Evolutionary conservation across 2,329 filamentous ascomycete genomes (phyloP).

Genomic region (Fusarium musae): DNA sequence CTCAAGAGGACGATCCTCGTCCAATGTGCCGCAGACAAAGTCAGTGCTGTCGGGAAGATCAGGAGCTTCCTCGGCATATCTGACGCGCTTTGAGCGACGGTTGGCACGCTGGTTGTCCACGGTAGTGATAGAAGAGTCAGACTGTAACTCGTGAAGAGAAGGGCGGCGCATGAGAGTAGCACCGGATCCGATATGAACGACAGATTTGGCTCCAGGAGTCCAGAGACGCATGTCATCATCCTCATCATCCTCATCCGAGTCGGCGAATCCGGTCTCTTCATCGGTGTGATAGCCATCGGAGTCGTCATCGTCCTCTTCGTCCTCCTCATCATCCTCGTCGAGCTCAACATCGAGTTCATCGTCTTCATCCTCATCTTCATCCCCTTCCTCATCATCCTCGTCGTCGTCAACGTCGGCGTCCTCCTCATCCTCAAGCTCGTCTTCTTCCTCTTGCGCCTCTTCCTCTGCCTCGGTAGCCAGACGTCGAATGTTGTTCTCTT

Average conservation of each 20-base stretch:
- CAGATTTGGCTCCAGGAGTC: slow-evolving; percentile 59
- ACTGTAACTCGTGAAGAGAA: slow-evolving; percentile 61
- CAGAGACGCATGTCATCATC: slow-evolving; percentile 73
- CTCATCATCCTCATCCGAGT: slow-evolving; percentile 73
- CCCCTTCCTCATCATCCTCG: slow-evolving; percentile 64
- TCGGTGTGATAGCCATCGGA: slow-evolving; percentile 81
- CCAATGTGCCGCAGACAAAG: slow-evolving; percentile 97
- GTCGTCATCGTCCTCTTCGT: slow-evolving; percentile 66
- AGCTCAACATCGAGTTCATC: slow-evolving; percentile 62
- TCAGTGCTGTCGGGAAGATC: slow-evolving; percentile 97
- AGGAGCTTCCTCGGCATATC: slow-evolving; percentile 66
- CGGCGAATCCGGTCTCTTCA: slow-evolving; percentile 74
- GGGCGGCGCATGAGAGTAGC: slow-evolving; percentile 48
- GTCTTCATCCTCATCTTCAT: slow-evolving; percentile 59
- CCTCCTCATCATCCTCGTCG: slow-evolving; percentile 61
- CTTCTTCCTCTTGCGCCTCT: slow-evolving; percentile 80
- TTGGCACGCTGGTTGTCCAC: slow-evolving; percentile 51
- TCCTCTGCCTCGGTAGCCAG: slow-evolving; percentile 91
- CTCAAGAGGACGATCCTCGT: slow-evolving; percentile 95
- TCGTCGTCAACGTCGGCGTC: slow-evolving; percentile 85
- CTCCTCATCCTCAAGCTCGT: slow-evolving; percentile 76
- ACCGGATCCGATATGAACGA: slow-evolving; percentile 51
- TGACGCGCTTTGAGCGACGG: slow-evolving; percentile 46
- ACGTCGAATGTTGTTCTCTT: slow-evolving; percentile 88
- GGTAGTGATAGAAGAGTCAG: slow-evolving; percentile 70